Percentiles rank a stretch among this genome's conserved stretches.
Evolutionary conservation across 805 yeast genomes (phyloP).

Genomic region (Metschnikowia kunwiensis): DNA sequence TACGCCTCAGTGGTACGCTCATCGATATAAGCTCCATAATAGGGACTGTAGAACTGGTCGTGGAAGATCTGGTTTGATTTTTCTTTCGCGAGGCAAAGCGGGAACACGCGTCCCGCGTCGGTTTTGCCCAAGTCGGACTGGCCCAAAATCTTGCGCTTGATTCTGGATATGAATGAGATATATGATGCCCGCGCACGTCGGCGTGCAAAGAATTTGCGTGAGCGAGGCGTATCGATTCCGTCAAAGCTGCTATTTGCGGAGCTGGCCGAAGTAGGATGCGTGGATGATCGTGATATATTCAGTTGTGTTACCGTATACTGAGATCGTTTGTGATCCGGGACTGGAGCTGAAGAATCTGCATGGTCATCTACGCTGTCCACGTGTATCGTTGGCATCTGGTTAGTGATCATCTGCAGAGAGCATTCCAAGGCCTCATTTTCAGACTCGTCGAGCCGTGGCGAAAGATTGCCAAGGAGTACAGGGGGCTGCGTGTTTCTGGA

Average conservation of each 20-base stretch:
- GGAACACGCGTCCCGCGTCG: conserved; percentile 72
- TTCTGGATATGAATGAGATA: conserved; percentile 32
- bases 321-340: conserved; percentile 5
- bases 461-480: conserved; percentile 4
- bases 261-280: conserved; percentile 10
- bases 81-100: conserved; percentile 49
- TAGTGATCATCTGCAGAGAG: no score
- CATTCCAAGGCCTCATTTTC: conserved; percentile 8
- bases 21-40: conserved; percentile 49
- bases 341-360: no score
- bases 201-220: conserved; percentile 9
- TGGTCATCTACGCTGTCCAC: no score
- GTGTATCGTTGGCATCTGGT: conserved; percentile 4
- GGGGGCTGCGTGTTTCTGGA: conserved; percentile 12
- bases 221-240: conserved; percentile 4
- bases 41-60: conserved; percentile 26
- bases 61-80: conserved; percentile 30
- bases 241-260: conserved; percentile 6
- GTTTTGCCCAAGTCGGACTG: conserved; percentile 7
- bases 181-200: conserved; percentile 12
- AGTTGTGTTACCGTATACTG: conserved; percentile 7
- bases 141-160: conserved; percentile 8
- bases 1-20: conserved; percentile 66
- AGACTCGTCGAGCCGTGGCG: conserved; percentile 5
- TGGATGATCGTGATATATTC: conserved; percentile 12